Evolutionary conservation across 177 flowering plant genomes (phyloP).

Genomic region (Vitis hybrid): DNA sequence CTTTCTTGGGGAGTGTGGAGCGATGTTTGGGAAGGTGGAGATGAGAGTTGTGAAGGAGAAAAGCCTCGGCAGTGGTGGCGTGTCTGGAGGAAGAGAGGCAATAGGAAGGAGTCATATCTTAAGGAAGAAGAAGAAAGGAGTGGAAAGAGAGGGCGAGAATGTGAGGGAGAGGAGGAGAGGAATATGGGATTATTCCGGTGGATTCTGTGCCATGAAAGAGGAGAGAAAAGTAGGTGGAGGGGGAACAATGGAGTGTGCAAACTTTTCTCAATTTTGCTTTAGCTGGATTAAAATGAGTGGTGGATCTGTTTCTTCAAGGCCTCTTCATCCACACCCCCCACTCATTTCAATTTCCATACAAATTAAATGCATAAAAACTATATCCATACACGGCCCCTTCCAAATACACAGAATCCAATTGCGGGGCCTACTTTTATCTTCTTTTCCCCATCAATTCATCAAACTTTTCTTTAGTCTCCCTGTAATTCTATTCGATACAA

Average conservation of each 20-base stretch:
- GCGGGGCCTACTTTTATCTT: no score
- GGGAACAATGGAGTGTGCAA: constrained; percentile 31
- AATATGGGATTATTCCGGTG: constrained; percentile 34
- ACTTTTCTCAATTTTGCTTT: constrained; percentile 8
- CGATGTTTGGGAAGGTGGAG: constrained; percentile 25
- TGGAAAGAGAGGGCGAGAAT: constrained; percentile 10
- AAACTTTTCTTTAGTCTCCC: no score
- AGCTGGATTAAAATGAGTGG: constrained; percentile 46
- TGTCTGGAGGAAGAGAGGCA: constrained; percentile 48
- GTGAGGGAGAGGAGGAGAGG: constrained; percentile 16
- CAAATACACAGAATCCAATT: no score
- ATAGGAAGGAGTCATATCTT: constrained; percentile 49
- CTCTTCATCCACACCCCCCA: background rate
- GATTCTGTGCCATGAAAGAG: constrained; percentile 42
- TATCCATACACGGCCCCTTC: no score
- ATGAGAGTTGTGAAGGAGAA: constrained; percentile 24
- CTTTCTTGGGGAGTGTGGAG: constrained; percentile 21
- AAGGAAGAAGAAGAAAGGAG: background rate
- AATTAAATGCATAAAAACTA: no score
- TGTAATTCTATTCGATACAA: no score
- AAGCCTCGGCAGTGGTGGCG: constrained; percentile 18
- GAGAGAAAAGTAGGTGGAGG: constrained; percentile 17
- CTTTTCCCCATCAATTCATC: no score
- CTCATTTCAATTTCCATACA: no score
- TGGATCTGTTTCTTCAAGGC: constrained; percentile 19